Conservation (phyloP, 1,284 basidiomycete genomes). For the Sporisorium graminicola region DNA sequence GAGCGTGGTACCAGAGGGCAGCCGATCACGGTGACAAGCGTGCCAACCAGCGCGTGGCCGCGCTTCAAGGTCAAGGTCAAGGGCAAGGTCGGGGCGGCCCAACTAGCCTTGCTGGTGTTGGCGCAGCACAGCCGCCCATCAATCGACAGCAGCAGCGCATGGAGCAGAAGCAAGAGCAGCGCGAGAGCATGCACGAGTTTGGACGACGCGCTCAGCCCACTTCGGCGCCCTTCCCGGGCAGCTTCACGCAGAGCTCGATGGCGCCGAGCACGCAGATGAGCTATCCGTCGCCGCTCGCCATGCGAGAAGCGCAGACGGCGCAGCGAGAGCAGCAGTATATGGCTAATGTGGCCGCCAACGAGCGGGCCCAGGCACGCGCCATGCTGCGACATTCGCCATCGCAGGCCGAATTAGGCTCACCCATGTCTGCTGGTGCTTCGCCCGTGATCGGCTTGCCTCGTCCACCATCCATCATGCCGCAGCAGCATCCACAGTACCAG, state of each 20-base stretch:
- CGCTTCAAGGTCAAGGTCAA: slow-evolving; percentile 52
- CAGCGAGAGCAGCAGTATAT: slow-evolving; percentile 61
- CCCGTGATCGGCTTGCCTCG: slow-evolving; percentile 33
- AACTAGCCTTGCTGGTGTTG: slow-evolving; percentile 36
- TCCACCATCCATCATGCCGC: slow-evolving; percentile 24
- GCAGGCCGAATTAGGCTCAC: slow-evolving; percentile 30
- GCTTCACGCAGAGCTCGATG: slow-evolving; percentile 49
- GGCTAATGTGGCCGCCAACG: slow-evolving; percentile 55
- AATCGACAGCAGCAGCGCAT: slow-evolving; percentile 46
- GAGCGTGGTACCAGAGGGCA: slow-evolving; percentile 87
- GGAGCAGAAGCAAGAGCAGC: slow-evolving; percentile 48
- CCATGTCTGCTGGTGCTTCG: slow-evolving; percentile 16
- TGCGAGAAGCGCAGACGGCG: slow-evolving; percentile 64
- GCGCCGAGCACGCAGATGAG: slow-evolving; percentile 48
- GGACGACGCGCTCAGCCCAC: slow-evolving; percentile 59
- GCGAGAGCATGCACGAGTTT: slow-evolving; percentile 48
- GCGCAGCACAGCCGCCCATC: slow-evolving; percentile 15
- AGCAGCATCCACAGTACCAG: slow-evolving; percentile 3
- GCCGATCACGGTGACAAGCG: slow-evolving; percentile 96
- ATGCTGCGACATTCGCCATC: slow-evolving; percentile 42
- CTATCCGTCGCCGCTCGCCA: slow-evolving; percentile 64
- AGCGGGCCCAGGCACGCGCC: slow-evolving; percentile 46
- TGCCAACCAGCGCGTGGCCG: slow-evolving; percentile 82
- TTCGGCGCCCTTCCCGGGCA: slow-evolving; percentile 65
- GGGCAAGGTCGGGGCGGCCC: slow-evolving; percentile 49